Base-by-base conservation (phyloP, 164 flowering plant genomes). In the Annona cherimola region DNA sequence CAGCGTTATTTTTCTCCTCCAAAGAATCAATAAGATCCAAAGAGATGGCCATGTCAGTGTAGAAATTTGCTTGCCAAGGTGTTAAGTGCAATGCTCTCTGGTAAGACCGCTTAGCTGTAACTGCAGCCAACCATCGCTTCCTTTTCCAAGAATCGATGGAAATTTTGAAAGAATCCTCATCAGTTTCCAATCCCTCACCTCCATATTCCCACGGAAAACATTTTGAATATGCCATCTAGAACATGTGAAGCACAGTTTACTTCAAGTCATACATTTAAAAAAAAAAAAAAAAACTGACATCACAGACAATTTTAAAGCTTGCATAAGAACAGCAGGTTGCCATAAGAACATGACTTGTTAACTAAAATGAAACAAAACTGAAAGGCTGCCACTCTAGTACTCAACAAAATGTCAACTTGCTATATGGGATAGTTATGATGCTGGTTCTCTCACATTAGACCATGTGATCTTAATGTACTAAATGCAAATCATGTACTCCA, bases 71-170 rank as follows among this genome's bases (percentile, higher is more conserved):
- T 77, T 86, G 85, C 96, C 98, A 93, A 50, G 98, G 99, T 26
- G 94, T 80, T 85, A 96, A 84, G 83, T 87, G 96, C 83, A 96
- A 75, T 72, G 99, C 94, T 76, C 86, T 84, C 81, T 92, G 98
- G 76, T 90, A 96, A 73, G 97, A 87, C 59, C 75, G 78, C 76
- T 73, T 77, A 63, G 97, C 95, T 76, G 82, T 77, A 18, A 77
- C 63, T 45, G 92, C 89, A 80, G 96, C 88, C 66, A 69, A 70
- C 67, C 5, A 69, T 72, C 96, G 80, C 64, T 80, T 83, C 54
- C 54, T 79, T 78, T 81, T 89, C 98, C 97, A 96, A 19, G 83
- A 74, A 69, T 61, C 39, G 42, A 93, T 74, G 45, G 99, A 93
- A 45, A 73, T 46, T 65, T 39, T 72, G 66, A 90, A 92, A 71